phyloP scores from a whole-genome alignment of 2,329 filamentous ascomycete genomes.

The Colletotrichum somersetense region DNA sequence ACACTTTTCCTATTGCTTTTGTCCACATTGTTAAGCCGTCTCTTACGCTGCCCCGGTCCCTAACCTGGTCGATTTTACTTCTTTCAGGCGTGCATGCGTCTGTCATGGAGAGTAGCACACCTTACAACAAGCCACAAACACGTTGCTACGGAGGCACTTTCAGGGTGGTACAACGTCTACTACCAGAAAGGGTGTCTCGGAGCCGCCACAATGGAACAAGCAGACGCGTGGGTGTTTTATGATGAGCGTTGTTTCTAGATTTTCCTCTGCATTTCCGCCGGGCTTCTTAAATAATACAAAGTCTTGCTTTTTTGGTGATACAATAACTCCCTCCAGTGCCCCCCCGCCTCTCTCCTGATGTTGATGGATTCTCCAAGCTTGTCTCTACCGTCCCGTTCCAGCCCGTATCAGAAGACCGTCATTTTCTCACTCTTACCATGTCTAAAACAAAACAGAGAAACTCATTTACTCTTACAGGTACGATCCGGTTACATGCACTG shows the following conservation, averaged over 20 bases:
- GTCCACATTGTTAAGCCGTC: too few species aligned
- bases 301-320: neutral
- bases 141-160: neutral
- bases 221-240: neutral
- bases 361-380: neutral
- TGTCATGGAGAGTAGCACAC: neutral
- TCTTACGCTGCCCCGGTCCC: too few species aligned
- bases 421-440: neutral
- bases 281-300: neutral
- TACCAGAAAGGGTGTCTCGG: neutral
- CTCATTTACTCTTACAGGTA: slow-evolving; percentile 22
- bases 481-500: slow-evolving; percentile 33
- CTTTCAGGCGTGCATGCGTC: too few species aligned
- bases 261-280: neutral
- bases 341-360: neutral
- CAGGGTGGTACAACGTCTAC: neutral
- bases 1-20: too few species aligned
- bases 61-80: too few species aligned
- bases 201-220: neutral
- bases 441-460: neutral
- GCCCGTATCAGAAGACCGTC: neutral
- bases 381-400: neutral
- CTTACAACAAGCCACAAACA: neutral
- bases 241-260: neutral
- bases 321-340: neutral